These are phyloP conservation scores for Spinellus fusiger DNA, from an alignment of 192 early-diverging fungal species.

Conservation along the genomic window DNA sequence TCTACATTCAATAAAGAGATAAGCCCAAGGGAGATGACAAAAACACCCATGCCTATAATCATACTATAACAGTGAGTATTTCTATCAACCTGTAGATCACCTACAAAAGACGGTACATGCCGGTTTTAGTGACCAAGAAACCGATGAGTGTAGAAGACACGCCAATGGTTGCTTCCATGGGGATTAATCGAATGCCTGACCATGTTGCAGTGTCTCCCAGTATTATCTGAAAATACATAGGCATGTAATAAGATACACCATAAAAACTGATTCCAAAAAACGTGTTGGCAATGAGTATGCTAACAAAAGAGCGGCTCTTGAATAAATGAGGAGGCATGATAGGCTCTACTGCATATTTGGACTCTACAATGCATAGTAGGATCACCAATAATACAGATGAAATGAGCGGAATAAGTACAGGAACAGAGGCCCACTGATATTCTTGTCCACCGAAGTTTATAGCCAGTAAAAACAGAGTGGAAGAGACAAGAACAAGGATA, in stretches of 20 bases:
- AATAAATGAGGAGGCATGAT: conserved; percentile 62
- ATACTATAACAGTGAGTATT: background rate
- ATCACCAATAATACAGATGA: conserved; percentile 41
- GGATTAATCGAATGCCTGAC: conserved; percentile 27
- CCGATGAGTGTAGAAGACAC: conserved; percentile 11
- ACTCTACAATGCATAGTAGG: conserved; percentile 52
- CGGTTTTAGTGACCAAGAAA: conserved; percentile 5
- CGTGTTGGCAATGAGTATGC: conserved; percentile 55
- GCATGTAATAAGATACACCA: conserved; percentile 69
- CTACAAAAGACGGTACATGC: conserved; percentile 14
- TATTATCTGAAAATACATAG: conserved; percentile 66
- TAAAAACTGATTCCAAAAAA: conserved; percentile 61
- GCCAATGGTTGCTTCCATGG: conserved; percentile 13
- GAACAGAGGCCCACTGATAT: conserved; percentile 62
- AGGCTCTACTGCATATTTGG: conserved; percentile 67
- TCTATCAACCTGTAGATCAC: background rate
- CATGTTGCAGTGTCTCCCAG: conserved; percentile 47
- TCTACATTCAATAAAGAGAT: conserved; percentile 41
- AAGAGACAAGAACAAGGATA: conserved; percentile 28
- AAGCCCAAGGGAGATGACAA: conserved; percentile 59
- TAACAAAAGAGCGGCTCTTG: conserved; percentile 51
- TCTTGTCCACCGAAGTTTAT: conserved; percentile 67
- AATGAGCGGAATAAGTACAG: conserved; percentile 51
- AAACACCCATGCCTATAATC: conserved; percentile 49
- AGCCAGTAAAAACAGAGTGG: conserved; percentile 61